These are phyloP conservation scores for Aspergillus fischeri DNA, from an alignment of 2,329 filamentous ascomycete species.

Conservation along the genomic window DNA sequence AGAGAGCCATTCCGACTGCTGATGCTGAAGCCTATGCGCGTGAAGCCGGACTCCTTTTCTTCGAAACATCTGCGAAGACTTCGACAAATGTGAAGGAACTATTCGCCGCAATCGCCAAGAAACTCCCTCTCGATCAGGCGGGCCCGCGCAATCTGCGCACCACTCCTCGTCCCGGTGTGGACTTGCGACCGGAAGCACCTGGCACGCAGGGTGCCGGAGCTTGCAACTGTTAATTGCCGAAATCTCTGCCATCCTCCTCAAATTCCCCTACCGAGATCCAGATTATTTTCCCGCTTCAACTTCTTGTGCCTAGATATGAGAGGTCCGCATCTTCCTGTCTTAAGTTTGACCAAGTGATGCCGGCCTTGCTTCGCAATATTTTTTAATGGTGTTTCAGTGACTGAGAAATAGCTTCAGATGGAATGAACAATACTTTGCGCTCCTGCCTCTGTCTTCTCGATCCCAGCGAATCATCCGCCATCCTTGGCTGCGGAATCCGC, in stretches of 20 bases:
- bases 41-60: conserved; percentile 92
- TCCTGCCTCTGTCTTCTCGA: conserved; percentile 9
- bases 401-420: conserved; percentile 5
- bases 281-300: conserved; percentile 6
- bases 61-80: conserved; percentile 97
- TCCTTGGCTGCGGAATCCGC: conserved; percentile 10
- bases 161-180: conserved; percentile 61
- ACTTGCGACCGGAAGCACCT: conserved; percentile 61
- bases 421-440: conserved; percentile 3
- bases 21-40: conserved; percentile 94
- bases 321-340: conserved; percentile 10
- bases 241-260: background rate
- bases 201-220: conserved; percentile 55
- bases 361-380: conserved; percentile 2
- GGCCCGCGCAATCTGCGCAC: conserved; percentile 81
- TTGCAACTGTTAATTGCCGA: conserved; percentile 58
- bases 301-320: conserved; percentile 16
- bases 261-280: background rate
- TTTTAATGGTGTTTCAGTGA: conserved; percentile 11
- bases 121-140: conserved; percentile 90
- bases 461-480: conserved; percentile 8
- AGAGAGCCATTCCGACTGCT: conserved; percentile 81
- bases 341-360: background rate
- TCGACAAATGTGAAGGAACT: conserved; percentile 93
- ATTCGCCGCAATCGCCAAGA: conserved; percentile 97